Evolutionary conservation across 2,329 filamentous ascomycete species (phyloP).

Genomic region (Raffaelea deltoideospora): DNA sequence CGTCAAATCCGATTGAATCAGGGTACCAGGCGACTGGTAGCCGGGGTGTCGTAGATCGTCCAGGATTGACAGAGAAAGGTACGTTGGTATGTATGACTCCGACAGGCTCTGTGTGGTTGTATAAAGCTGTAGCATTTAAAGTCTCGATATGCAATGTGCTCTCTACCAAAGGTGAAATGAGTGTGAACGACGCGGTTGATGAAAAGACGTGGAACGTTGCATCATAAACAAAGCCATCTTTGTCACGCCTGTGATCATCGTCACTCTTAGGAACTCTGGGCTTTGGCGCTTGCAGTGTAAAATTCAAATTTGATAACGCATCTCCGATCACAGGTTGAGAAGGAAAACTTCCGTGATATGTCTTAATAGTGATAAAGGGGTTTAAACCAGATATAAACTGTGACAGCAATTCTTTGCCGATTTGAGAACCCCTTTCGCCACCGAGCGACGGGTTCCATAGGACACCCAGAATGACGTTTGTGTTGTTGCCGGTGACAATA

Average conservation of each 20-base stretch:
- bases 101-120: conserved; percentile 63
- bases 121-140: conserved; percentile 73
- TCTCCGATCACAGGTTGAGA: conserved; percentile 55
- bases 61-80: conserved; percentile 65
- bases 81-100: conserved; percentile 62
- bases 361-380: conserved; percentile 59
- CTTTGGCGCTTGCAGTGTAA: conserved; percentile 59
- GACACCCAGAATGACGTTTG: conserved; percentile 49
- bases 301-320: conserved; percentile 54
- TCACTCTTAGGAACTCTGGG: too few relatives aligned
- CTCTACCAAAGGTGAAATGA: conserved; percentile 61
- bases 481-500: conserved; percentile 56
- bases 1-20: conserved; percentile 67
- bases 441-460: conserved; percentile 60
- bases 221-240: conserved; percentile 55
- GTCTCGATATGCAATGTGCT: conserved; percentile 63
- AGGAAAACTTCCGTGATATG: conserved; percentile 61
- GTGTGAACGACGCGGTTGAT: conserved; percentile 70
- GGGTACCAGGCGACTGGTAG: conserved; percentile 72
- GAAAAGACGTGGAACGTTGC: conserved; percentile 78
- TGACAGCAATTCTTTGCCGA: conserved; percentile 62
- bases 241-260: conserved; percentile 4
- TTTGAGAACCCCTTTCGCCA: conserved; percentile 42
- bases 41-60: conserved; percentile 54
- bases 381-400: conserved; percentile 82